Conservation (phyloP, 768 basidiomycete genomes). For the Myochromella boudieri region DNA sequence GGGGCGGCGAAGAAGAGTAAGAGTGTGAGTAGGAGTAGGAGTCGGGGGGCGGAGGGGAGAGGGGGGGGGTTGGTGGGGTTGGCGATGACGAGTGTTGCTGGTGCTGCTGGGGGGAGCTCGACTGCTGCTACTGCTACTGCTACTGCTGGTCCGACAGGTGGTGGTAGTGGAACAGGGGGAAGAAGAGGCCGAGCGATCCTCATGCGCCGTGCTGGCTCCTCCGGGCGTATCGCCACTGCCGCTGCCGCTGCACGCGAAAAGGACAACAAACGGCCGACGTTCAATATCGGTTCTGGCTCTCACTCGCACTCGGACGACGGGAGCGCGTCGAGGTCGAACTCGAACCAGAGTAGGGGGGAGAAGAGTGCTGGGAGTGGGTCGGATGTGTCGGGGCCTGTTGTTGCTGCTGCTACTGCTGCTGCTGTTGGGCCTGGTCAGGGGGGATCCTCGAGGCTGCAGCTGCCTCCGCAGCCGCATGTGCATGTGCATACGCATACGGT, state of each 20-base stretch:
- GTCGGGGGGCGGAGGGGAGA: slow-evolving; percentile 3
- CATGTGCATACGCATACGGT: no score
- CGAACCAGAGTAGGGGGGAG: no score
- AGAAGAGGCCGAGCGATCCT: not conserved
- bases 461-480: slow-evolving; percentile 28
- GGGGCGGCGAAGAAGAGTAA: slow-evolving; percentile 4
- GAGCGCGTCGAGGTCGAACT: slow-evolving; percentile 27
- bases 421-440: no score
- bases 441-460: slow-evolving; percentile 8
- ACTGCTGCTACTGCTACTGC: no score
- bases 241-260: slow-evolving; percentile 6
- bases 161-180: not conserved
- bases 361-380: slow-evolving; percentile 38
- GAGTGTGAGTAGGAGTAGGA: slow-evolving; percentile 16
- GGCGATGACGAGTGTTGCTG: slow-evolving; percentile 13
- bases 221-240: not conserved
- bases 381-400: slow-evolving; percentile 20
- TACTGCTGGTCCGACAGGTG: not conserved
- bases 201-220: not conserved
- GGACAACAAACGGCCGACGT: slow-evolving; percentile 31
- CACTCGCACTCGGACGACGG: slow-evolving; percentile 59
- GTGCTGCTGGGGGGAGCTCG: no score
- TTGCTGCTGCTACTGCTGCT: no score
- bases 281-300: slow-evolving; percentile 47
- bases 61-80: slow-evolving; percentile 11